Base-by-base conservation (phyloP, 257 asterid species). In the Solanum ossicruentum region DNA sequence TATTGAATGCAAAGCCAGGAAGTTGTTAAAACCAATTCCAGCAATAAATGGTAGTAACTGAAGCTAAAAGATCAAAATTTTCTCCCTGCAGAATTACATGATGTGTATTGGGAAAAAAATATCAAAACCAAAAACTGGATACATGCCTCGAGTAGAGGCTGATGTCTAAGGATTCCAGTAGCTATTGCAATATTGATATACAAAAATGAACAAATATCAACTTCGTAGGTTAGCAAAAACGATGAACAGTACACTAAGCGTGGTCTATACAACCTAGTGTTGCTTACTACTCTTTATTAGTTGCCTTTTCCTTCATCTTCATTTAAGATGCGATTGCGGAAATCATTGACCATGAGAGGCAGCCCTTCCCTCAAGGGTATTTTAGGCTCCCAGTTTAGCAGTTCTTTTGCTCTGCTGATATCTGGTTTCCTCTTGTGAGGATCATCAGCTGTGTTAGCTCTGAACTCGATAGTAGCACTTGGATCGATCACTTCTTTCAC, bases 361-460 rank as follows among this genome's bases (percentile, higher is more conserved):
- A 97, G 88, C 39, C 99, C 99, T 36, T 94, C 95, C 23, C 91
- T 85, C 78, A 97, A 90, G 77, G 99, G 87, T 49, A 97, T 85
- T 87, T 90, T 94, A 8, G 99, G 99, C 91, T 97, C 99, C 99
- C 99, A 97, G 86, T 97, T 92, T 79, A 97, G 95, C 47, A 94
- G 94, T 72, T 94, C 97, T 90, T 93, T 97, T 65, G 99, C 99
- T 88, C 93, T 95, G 89, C 87, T 90, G 43, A 97, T 97, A 85
- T 97, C 99, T n/a, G 99, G 99, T 85, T 97, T 97, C 87, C 99
- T 92, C 91, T 95, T 95, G 85, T 97, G 99, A 85, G 99, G 99
- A 88, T 94, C 99, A 82, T 97, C 99, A 58, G 96, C 99, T 23
- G 99, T 97, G 95, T 97, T 97, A 10, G 95, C 91, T 89, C 72